These are phyloP conservation scores for Penicillium psychrofluorescens DNA, from an alignment of 495 filamentous ascomycete genomes.

Conservation along the genomic window DNA sequence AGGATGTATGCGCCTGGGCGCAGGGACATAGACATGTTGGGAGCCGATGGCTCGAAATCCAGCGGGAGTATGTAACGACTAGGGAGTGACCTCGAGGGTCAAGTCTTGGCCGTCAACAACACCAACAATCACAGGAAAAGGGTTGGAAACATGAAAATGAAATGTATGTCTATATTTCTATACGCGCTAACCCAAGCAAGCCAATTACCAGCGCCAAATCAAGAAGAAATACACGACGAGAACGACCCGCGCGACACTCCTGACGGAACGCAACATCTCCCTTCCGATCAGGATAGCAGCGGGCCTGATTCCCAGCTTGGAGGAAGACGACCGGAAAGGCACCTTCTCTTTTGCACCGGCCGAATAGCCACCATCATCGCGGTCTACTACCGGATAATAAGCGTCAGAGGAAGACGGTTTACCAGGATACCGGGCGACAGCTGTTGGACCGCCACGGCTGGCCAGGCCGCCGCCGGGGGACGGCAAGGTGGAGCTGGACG, in stretches of 20 bases:
- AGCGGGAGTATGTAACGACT: too few species aligned
- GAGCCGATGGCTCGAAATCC: too few species aligned
- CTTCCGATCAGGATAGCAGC: constrained; percentile 8
- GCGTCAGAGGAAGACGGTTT: constrained; percentile 10
- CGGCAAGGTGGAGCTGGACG: constrained; percentile 29
- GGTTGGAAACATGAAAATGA: not conserved
- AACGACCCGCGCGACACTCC: constrained; percentile 36
- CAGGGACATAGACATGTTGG: too few species aligned
- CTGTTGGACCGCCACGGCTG: constrained; percentile 23
- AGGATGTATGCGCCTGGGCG: too few species aligned
- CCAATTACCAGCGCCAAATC: constrained; percentile 41
- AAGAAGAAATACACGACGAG: constrained; percentile 45
- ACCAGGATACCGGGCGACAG: constrained; percentile 16
- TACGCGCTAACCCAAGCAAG: constrained; percentile 9
- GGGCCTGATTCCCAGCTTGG: constrained; percentile 2
- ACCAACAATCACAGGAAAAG: too few species aligned
- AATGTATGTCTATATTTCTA: constrained; percentile 8
- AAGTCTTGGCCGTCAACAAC: too few species aligned
- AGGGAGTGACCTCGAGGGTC: too few species aligned
- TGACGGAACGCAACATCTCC: constrained; percentile 24
- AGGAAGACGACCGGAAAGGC: constrained; percentile 6
- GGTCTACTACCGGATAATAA: constrained; percentile 21
- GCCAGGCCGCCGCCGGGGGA: constrained; percentile 22
- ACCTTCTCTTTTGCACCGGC: constrained; percentile 12
- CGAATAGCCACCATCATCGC: constrained; percentile 12